Evolutionary conservation across 2,329 filamentous ascomycete species (phyloP).

Genomic region (Pseudohalonectria lignicola): DNA sequence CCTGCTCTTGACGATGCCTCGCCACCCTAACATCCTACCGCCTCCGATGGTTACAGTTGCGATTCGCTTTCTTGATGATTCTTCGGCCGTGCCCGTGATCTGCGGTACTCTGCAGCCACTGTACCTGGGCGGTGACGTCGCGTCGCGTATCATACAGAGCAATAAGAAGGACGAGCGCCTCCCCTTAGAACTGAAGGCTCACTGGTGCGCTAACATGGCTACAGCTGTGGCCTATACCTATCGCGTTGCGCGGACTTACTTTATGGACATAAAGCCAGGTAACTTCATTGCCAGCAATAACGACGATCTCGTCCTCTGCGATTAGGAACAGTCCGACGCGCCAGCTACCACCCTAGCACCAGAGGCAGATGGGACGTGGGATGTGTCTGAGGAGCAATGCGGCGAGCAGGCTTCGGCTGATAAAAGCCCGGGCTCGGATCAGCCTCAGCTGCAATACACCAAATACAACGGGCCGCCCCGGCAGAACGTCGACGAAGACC

Average conservation of each 20-base stretch:
- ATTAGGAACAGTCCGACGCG: conserved; percentile 8
- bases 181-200: conserved; percentile 7
- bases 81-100: too few relatives aligned
- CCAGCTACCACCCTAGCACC: conserved; percentile 8
- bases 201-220: conserved; percentile 14
- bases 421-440: background rate
- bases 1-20: conserved; percentile 3
- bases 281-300: conserved; percentile 9
- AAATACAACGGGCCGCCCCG: conserved; percentile 8
- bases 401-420: too few relatives aligned
- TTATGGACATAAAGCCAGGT: conserved; percentile 18
- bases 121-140: conserved; percentile 6
- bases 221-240: conserved; percentile 12
- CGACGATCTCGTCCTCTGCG: conserved; percentile 4
- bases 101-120: conserved; percentile 10
- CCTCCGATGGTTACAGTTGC: too few relatives aligned
- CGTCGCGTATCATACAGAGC: conserved; percentile 7
- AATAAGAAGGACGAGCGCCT: conserved; percentile 6
- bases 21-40: conserved; percentile 11
- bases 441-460: conserved; percentile 5
- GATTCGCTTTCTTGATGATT: too few relatives aligned
- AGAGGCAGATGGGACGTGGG: conserved; percentile 11
- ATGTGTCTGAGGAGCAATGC: conserved; percentile 6
- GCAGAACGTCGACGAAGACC: conserved; percentile 5
- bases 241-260: conserved; percentile 11